A percentile compares a stretch with the other conserved stretches of the same genome.
phyloP scores from a whole-genome alignment of 768 basidiomycete species.

The Boletus pseudo-olivaceus region DNA sequence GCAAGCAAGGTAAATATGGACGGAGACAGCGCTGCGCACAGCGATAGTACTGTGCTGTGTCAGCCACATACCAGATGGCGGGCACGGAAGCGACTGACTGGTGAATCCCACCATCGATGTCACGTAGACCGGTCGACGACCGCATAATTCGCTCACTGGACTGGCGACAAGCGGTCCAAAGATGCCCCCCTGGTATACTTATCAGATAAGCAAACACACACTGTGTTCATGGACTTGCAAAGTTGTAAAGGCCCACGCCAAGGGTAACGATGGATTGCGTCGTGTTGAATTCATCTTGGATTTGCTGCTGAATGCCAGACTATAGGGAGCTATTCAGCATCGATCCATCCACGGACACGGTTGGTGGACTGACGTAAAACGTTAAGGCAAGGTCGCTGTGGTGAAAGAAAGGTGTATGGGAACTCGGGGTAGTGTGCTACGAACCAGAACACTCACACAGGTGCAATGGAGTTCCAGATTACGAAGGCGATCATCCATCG shows the following conservation, averaged over 20 bases:
- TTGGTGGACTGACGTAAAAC: conserved; percentile 22
- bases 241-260: conserved; percentile 26
- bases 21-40: conserved; percentile 23
- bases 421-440: neutral
- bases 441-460: conserved; percentile 19
- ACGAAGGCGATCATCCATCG: conserved; percentile 29
- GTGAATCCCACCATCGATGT: conserved; percentile 21
- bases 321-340: conserved; percentile 5
- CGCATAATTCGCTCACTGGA: conserved; percentile 26
- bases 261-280: conserved; percentile 23
- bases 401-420: neutral
- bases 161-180: conserved; percentile 26
- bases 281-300: conserved; percentile 21
- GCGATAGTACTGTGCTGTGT: conserved; percentile 19
- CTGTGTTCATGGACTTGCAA: conserved; percentile 12
- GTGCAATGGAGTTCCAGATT: conserved; percentile 29
- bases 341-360: neutral
- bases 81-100: conserved; percentile 8
- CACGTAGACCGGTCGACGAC: conserved; percentile 24
- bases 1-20: conserved; percentile 16
- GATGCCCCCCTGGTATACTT: conserved; percentile 15
- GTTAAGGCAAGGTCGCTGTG: conserved; percentile 25
- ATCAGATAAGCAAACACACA: neutral
- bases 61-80: neutral
- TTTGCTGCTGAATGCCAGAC: conserved; percentile 30